Conservation (phyloP, 148 eudicot species). For the Nepenthes gracilis region DNA sequence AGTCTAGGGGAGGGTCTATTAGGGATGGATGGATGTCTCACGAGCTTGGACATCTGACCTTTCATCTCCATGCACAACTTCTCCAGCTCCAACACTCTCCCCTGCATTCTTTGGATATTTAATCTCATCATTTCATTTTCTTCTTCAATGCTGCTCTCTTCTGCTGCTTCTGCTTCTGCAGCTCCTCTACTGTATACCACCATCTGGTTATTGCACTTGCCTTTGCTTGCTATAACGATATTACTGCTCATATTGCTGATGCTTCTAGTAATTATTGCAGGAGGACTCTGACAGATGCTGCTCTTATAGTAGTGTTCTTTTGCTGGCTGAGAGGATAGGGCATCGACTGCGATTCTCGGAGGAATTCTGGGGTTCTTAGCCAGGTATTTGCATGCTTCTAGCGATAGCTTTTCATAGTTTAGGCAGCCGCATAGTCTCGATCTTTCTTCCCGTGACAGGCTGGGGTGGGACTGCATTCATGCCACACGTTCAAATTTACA, state of each 20-base stretch:
- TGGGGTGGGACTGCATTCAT: slow-evolving; percentile 60
- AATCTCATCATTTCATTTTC: slow-evolving; percentile 34
- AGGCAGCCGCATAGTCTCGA: slow-evolving; percentile 73
- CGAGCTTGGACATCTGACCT: slow-evolving; percentile 61
- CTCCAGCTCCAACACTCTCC: slow-evolving; percentile 74
- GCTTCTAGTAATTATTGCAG: slow-evolving; percentile 7
- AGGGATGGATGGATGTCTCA: slow-evolving; percentile 11
- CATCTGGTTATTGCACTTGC: slow-evolving; percentile 15
- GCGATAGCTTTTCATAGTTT: slow-evolving; percentile 58
- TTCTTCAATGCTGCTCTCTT: slow-evolving; percentile 8
- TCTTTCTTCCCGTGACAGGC: slow-evolving; percentile 50
- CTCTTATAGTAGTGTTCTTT: slow-evolving; percentile 11
- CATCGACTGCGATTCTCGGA: slow-evolving; percentile 72
- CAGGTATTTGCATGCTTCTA: slow-evolving; percentile 78
- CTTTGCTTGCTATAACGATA: background rate
- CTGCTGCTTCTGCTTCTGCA: background rate
- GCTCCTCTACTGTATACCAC: slow-evolving; percentile 14
- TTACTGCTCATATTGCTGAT: slow-evolving; percentile 3
- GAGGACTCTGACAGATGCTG: slow-evolving; percentile 6
- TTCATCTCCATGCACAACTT: slow-evolving; percentile 73
- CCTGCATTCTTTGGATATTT: slow-evolving; percentile 65
- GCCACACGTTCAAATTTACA: background rate
- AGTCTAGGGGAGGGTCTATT: slow-evolving; percentile 40
- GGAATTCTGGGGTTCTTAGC: slow-evolving; percentile 84
- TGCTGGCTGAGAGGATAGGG: slow-evolving; percentile 54